Base-by-base conservation (phyloP, 352 stramenopile genomes). In the Phytophthora ramorum region DNA sequence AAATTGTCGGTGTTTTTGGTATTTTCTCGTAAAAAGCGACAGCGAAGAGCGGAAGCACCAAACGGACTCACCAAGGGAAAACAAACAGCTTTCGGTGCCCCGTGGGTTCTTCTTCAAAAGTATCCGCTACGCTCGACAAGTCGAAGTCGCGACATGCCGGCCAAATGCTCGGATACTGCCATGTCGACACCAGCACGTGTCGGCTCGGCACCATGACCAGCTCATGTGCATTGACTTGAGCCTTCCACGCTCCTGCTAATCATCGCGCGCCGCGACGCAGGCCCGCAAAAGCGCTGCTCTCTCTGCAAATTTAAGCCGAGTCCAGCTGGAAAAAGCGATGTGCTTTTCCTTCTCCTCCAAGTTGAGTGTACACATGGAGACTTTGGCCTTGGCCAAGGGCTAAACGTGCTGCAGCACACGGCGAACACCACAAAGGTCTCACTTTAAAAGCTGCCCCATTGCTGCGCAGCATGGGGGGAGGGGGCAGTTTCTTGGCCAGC, bases 121-220 rank as follows among this genome's bases (percentile, higher is more conserved):
- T 67, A 67, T 71, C 57, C 63, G 43, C 55, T 65, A 34, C 37
- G 22, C 61, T 70, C 62, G 46, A 70, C 62, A 59, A 54, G 62
- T 70, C 62, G 54, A 41, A 59, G 62, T 65, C 62, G 62, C 45
- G 54, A 70, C 62, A 69, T 49, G 57, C 61, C 35, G 37, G 41
- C 24, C 37, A 30, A 63, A 63, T 52, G 51, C 17, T 46, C 51
- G 45, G n/a, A 58, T 65, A 40, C 30, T 63, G 22, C 38, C 37
- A 53, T 32, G 62, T 53, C 62, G 62, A 65, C 62, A 44, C 28
- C 54, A 59, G 48, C 53, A 63, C n/a, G n/a, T 69, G 61, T 53
- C 37, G 45, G 49, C 9, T 52, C 44, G n/a, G 41, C 8, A 40
- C 37, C 30, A 45, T 43, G 26, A 58, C 45, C 49, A 61, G 49